These are phyloP conservation scores for Oemleria cerasiformis DNA, from an alignment of 306 rosid species.

Conservation along the genomic window DNA sequence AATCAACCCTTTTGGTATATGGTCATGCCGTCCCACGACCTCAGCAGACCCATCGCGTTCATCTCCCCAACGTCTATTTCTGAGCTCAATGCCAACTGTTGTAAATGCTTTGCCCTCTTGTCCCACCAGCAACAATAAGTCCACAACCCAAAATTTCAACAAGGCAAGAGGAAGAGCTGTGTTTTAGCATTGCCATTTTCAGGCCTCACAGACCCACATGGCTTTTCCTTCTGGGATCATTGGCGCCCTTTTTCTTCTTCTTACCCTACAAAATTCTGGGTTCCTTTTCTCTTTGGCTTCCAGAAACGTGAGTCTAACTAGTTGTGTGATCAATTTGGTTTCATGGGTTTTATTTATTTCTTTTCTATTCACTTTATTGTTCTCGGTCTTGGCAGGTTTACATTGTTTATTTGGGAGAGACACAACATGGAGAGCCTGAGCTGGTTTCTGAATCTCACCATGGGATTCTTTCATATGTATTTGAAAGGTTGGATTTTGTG, in stretches of 20 bases:
- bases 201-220: constrained; percentile 24
- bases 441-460: constrained; percentile 51
- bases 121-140: background rate
- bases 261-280: constrained; percentile 28
- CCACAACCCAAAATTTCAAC: background rate
- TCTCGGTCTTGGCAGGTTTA: constrained; percentile 41
- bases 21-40: background rate
- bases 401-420: constrained; percentile 56
- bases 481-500: constrained; percentile 41
- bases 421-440: constrained; percentile 32
- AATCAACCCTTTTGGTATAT: background rate
- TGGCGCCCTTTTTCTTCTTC: constrained; percentile 24
- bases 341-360: background rate
- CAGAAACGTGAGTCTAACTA: constrained; percentile 39
- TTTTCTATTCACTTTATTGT: constrained; percentile 4
- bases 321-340: background rate
- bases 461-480: constrained; percentile 42
- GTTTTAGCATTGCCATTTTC: constrained; percentile 4
- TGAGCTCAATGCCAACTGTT: background rate
- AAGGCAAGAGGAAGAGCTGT: background rate
- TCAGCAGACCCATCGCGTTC: background rate
- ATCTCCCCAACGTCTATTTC: background rate
- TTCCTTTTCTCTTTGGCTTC: constrained; percentile 32
- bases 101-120: background rate
- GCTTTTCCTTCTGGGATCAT: constrained; percentile 28